Base-by-base conservation (phyloP, 1,284 basidiomycete genomes). In the Ustilago cynodontis region DNA sequence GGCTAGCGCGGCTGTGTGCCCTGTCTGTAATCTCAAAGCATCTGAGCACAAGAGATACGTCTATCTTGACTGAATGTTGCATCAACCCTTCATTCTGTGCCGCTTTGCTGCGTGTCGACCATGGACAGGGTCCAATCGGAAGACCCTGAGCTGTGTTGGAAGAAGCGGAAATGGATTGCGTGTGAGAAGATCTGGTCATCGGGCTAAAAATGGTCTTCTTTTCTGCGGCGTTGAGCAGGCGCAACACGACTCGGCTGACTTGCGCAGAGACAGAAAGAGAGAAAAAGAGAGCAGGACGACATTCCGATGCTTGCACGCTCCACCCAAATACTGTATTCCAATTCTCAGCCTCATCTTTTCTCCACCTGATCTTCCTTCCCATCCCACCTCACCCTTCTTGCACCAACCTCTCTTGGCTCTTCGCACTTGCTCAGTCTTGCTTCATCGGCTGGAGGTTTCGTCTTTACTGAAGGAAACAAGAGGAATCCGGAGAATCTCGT, bases 201-300 rank as follows among this genome's bases (percentile, higher is more conserved):
- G 35, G 35, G 35, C 35, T 16, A 16, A 16, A 37, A 37, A 37
- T 6, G 31, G 31, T 33, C 31, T 11, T 33, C 11, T 33, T 33
- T 33, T 33, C 11, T 33, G 31, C 31, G 31, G 41, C 41, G 7
- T 20, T 18, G 47, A 13, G 47, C 22, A 26, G 20, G 49, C 49
- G 49, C 28, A 50, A 50, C 49, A 28, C 28, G 20, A 43, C 33
- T 54, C 35, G 52, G 29, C 20, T 16, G 31, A 54, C 31, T 22
- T n/a, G 26, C 51, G n/a, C n/a, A 29, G 29, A 51, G 22, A 51
- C 9, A 3, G 13, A 18, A 51, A 51, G 16, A 51, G 22, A 51
- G 22, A 3, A 28, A 18, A 51, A 51, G 16, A 51, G 11, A 29
- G 18, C 22, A 33, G 6, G 6, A 33, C 31, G 31, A 28, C 47